phyloP scores from a whole-genome alignment of 345 rosid genomes.

The Salix purpurea region DNA sequence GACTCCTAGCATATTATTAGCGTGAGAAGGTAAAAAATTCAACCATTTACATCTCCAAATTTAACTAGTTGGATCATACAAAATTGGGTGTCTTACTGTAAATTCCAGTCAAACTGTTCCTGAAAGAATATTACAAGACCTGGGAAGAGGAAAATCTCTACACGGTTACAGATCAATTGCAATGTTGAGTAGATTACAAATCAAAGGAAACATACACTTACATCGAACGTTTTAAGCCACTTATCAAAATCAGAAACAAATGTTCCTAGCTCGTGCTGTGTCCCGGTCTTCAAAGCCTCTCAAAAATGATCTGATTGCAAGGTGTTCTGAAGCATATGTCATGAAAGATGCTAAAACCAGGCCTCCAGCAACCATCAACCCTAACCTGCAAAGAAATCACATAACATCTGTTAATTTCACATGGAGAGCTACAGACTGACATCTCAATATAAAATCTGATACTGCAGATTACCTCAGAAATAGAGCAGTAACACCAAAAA shows the following conservation, averaged over 20 bases:
- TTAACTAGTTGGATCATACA: conserved; percentile 1
- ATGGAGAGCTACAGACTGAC: not conserved
- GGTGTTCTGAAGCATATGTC: conserved; percentile 87
- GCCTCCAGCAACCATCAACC: conserved; percentile 79
- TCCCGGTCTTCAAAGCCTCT: conserved; percentile 70
- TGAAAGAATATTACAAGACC: conserved; percentile 8
- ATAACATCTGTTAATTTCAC: not conserved
- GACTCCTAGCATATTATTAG: too few relatives aligned
- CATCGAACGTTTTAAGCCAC: conserved; percentile 14
- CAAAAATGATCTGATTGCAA: conserved; percentile 57
- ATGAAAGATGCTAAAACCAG: conserved; percentile 75
- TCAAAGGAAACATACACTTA: conserved; percentile 13
- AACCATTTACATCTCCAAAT: conserved; percentile 3
- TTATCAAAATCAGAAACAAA: conserved; percentile 46
- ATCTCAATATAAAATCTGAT: not conserved
- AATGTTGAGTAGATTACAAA: conserved; percentile 18
- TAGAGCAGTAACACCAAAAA: conserved; percentile 76
- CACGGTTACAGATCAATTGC: conserved; percentile 23
- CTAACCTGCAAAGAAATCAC: conserved; percentile 50
- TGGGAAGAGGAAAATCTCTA: conserved; percentile 11
- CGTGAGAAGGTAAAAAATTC: not conserved
- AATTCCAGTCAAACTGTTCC: not conserved
- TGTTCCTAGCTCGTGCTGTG: conserved; percentile 38
- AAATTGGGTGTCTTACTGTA: not conserved
- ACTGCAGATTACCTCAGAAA: conserved; percentile 55